These are phyloP conservation scores for Jasminum sambac DNA, from an alignment of 257 asterid species.

Conservation along the genomic window DNA sequence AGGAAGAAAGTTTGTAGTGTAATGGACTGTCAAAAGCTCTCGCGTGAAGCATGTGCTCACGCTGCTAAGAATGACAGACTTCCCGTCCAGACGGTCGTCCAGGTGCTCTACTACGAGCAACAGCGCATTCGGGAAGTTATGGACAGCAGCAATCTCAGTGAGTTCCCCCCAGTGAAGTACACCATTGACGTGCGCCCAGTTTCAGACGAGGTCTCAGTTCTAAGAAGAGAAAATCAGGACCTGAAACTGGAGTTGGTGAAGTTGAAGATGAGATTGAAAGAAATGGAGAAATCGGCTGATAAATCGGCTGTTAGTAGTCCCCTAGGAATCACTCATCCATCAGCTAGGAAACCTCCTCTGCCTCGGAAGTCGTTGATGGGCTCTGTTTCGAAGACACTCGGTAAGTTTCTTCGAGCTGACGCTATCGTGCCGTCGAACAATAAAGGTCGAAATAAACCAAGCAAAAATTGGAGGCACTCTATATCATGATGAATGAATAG, in stretches of 20 bases:
- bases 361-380: conserved; percentile 69
- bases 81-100: conserved; percentile 83
- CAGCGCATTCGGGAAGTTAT: conserved; percentile 69
- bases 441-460: conserved; percentile 50
- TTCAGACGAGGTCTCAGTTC: conserved; percentile 43
- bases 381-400: conserved; percentile 61
- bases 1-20: conserved; percentile 79
- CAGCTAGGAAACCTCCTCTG: conserved; percentile 60
- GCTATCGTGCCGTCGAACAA: conserved; percentile 37
- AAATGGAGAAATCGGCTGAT: conserved; percentile 47
- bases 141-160: conserved; percentile 40
- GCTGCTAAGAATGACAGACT: conserved; percentile 89
- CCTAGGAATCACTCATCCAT: conserved; percentile 23
- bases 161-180: conserved; percentile 34
- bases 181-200: conserved; percentile 30
- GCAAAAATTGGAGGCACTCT: conserved; percentile 65
- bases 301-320: conserved; percentile 43
- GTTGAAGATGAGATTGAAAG: conserved; percentile 55
- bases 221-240: conserved; percentile 63
- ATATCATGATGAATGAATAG: conserved; percentile 50
- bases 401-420: conserved; percentile 51
- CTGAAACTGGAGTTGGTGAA: conserved; percentile 64
- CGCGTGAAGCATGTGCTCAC: conserved; percentile 85
- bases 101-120: conserved; percentile 86
- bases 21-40: conserved; percentile 90